Evolutionary conservation across 768 basidiomycete genomes (phyloP).

Genomic region (Russula sp.): DNA sequence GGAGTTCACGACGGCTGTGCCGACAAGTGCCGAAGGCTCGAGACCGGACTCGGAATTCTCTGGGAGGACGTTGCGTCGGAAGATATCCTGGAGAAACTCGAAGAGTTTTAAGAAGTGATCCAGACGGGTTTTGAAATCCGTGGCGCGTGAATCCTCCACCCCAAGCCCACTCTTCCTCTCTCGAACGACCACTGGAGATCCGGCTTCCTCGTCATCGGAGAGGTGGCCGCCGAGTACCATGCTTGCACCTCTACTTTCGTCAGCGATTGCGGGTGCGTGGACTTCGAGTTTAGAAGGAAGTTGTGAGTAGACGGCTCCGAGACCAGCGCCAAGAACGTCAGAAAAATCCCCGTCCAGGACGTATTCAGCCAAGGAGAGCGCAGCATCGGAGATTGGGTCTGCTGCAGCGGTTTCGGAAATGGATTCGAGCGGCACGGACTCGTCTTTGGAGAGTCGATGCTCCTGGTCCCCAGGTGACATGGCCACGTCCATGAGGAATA

Average conservation of each 20-base stretch:
- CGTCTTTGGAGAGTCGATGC: constrained; percentile 37
- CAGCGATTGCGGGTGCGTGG: constrained; percentile 38
- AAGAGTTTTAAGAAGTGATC: constrained; percentile 88
- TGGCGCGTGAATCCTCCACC: constrained; percentile 67
- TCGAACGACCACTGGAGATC: constrained; percentile 41
- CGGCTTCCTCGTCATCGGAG: constrained; percentile 50
- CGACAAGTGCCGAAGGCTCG: constrained; percentile 62
- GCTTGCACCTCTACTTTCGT: constrained; percentile 38
- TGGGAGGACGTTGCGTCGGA: constrained; percentile 55
- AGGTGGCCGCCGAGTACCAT: constrained; percentile 72
- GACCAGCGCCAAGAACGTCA: constrained; percentile 90
- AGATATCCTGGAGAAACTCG: constrained; percentile 87
- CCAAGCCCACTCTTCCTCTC: constrained; percentile 56
- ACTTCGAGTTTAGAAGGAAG: constrained; percentile 85
- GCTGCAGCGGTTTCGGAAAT: constrained; percentile 23
- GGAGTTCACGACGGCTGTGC: constrained; percentile 74
- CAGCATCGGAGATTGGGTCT: constrained; percentile 81
- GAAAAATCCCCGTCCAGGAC: constrained; percentile 97
- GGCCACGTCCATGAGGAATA: constrained; percentile 95
- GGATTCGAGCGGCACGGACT: constrained; percentile 27
- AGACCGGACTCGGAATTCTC: constrained; percentile 37
- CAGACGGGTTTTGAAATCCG: constrained; percentile 72
- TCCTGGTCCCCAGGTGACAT: constrained; percentile 69
- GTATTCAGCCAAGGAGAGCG: constrained; percentile 84
- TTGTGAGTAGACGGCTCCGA: constrained; percentile 89